Evolutionary conservation across 208 protist genomes (phyloP).

Genomic region (Lotmaria passim): DNA sequence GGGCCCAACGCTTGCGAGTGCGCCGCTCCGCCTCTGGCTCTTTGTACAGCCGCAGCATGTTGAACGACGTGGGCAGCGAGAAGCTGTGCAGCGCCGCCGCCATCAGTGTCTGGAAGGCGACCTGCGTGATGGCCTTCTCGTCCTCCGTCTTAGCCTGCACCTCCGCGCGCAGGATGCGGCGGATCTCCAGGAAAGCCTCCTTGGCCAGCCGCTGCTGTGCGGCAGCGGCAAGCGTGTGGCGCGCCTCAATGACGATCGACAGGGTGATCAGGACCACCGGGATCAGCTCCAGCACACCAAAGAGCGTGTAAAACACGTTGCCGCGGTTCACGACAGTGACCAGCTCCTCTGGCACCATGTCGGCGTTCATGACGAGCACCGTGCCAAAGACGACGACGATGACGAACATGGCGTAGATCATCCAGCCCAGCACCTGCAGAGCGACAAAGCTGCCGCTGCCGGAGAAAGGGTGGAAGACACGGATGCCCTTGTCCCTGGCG

Average conservation of each 20-base stretch:
- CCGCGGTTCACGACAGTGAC: constrained; percentile 9
- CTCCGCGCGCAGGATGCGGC: constrained; percentile 24
- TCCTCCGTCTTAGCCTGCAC: constrained; percentile 25
- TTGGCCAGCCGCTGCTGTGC: constrained; percentile 35
- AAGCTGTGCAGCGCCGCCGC: constrained; percentile 46
- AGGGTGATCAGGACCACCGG: constrained; percentile 76
- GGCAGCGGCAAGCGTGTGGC: constrained; percentile 22
- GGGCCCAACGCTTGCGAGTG: not conserved
- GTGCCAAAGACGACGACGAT: constrained; percentile 40
- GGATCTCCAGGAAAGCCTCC: constrained; percentile 49
- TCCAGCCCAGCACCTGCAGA: constrained; percentile 80
- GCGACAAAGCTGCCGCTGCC: constrained; percentile 71
- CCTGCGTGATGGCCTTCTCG: constrained; percentile 45
- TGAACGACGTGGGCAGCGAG: constrained; percentile 35
- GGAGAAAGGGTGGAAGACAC: constrained; percentile 60
- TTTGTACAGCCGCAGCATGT: constrained; percentile 35
- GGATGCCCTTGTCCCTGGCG: constrained; percentile 64
- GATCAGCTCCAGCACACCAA: constrained; percentile 63
- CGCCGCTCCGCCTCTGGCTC: constrained; percentile 11
- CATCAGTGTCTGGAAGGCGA: constrained; percentile 56
- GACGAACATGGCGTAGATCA: constrained; percentile 54
- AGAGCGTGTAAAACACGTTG: constrained; percentile 46
- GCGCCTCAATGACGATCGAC: constrained; percentile 61
- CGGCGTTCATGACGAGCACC: constrained; percentile 18
- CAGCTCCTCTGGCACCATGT: constrained; percentile 17